phyloP scores from a whole-genome alignment of 2,329 filamentous ascomycete species.

The Polychaeton citri region DNA sequence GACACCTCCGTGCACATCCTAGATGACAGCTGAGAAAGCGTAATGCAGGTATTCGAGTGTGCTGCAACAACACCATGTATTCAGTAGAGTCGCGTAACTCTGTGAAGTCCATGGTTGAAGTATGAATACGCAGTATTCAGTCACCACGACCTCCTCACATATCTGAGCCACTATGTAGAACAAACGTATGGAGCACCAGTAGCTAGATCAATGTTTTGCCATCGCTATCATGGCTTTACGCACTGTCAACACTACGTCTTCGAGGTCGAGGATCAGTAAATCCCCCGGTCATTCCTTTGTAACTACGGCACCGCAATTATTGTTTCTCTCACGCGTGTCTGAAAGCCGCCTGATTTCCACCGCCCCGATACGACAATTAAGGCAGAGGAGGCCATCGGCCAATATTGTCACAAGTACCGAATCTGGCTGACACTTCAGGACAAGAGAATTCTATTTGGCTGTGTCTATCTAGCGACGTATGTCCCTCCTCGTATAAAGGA shows the following conservation, averaged over 20 bases:
- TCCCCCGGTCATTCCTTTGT: background rate
- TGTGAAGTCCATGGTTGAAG: no score
- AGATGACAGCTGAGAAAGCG: no score
- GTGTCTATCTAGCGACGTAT: conserved; percentile 3
- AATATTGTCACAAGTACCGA: background rate
- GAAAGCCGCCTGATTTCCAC: background rate
- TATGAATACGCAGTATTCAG: conserved; percentile 52
- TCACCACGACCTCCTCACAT: conserved; percentile 1
- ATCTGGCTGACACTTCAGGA: background rate
- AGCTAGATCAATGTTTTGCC: background rate
- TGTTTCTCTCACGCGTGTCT: background rate
- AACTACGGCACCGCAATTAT: background rate
- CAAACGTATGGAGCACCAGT: background rate
- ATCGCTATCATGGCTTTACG: background rate
- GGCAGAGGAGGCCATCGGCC: background rate
- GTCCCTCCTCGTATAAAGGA: background rate
- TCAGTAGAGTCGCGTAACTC: no score
- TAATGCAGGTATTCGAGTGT: no score
- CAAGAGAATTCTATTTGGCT: background rate
- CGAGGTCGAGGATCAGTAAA: background rate
- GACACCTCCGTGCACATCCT: no score
- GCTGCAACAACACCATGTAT: no score
- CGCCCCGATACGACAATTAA: background rate
- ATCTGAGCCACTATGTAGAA: background rate
- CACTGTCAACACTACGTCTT: background rate